These are phyloP conservation scores for Sclerotinia spermophila DNA, from an alignment of 2,329 filamentous ascomycete genomes.

Conservation along the genomic window DNA sequence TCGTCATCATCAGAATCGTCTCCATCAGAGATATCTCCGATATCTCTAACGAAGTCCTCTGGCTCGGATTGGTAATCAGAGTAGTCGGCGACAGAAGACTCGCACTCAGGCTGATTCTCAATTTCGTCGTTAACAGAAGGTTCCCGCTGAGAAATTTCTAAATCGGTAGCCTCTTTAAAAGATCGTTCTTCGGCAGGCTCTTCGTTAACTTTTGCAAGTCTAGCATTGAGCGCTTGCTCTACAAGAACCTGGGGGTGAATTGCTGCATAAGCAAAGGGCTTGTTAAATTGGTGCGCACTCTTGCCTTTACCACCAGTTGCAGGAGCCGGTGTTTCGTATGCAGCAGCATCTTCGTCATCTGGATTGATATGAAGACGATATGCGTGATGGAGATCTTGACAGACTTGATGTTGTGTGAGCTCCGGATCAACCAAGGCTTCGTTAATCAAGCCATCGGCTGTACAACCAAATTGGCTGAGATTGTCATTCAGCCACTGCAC, in stretches of 20 bases:
- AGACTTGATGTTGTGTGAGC: neutral
- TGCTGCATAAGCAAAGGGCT: neutral
- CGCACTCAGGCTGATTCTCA: neutral
- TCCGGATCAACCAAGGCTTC: neutral
- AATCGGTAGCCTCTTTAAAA: neutral
- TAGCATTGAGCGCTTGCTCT: neutral
- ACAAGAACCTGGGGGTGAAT: neutral
- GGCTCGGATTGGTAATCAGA: neutral
- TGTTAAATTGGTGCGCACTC: neutral
- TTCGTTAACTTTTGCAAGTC: neutral
- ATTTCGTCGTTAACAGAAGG: neutral
- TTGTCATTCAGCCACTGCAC: neutral
- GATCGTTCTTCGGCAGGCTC: neutral
- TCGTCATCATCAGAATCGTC: neutral
- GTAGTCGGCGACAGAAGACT: neutral
- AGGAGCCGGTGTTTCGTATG: neutral
- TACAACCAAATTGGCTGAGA: neutral
- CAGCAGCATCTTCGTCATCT: neutral
- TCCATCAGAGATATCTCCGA: neutral
- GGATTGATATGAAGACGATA: neutral
- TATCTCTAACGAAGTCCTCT: neutral
- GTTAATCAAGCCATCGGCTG: conserved; percentile 6
- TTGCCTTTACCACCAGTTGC: neutral
- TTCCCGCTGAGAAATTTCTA: neutral
- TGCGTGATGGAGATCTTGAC: neutral